Evolutionary conservation across 164 flowering plant genomes (phyloP), one percentile per base, ranked within the genome.

Genomic region (Aristolochia californica): DNA sequence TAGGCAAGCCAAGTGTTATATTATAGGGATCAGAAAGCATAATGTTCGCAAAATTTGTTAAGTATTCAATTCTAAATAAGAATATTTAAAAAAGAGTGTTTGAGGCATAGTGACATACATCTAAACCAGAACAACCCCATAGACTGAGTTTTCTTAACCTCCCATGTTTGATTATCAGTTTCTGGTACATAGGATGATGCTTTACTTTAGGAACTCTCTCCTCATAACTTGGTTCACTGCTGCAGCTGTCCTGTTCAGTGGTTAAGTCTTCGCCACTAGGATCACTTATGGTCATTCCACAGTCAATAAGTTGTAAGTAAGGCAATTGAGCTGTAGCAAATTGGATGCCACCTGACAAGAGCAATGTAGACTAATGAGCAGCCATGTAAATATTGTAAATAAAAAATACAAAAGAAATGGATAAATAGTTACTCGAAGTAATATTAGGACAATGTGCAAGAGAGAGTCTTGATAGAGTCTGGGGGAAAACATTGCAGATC

Each of bases 81-180:
- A 27, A 30, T 23, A 16, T 28, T 8, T 55, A 54, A 8, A 17
- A 16, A 17, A 2, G 7, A 28, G 45, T 61, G 22, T 23, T 45
- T 21, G 1, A 22, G 14, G 16, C 22, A 21, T 40, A 23, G 55
- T n/a, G 55, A 55, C 72, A 82, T 72, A 90, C 99, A 73, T 94
- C 97, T 74, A 90, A 79, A 63, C 94, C 95, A 61, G 91, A 82
- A 72, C 99, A 94, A 47, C 99, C 99, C 99, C 99, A 94, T 59
- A 94, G 71, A 67, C 99, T 94, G 51, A 94, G 87, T 69, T 94
- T 94, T 70, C 75, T 90, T 65, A 94, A 65, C 26, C 81, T 72
- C 61, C 58, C 71, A 62, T 94, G 99, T 47, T 94, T 90, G 61
- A 94, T 81, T 0, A 90, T 86, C 53, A 94, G 78, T 77, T 94